phyloP scores from a whole-genome alignment of 2,329 filamentous ascomycete species.

The Aaosphaeria pasadenensis region DNA sequence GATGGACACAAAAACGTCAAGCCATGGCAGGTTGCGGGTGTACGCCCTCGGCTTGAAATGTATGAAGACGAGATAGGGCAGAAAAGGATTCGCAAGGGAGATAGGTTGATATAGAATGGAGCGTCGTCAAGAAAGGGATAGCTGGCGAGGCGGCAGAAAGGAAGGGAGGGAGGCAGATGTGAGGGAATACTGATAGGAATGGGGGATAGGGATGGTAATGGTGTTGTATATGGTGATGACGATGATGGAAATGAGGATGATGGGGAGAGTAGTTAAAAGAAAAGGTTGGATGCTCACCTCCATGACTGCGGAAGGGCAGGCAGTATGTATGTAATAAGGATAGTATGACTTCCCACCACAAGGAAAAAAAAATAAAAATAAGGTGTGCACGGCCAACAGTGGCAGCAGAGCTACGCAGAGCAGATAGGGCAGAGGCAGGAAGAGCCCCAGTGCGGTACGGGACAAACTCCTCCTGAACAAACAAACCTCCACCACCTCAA shows the following conservation, averaged over 20 bases:
- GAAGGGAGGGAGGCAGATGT: too few species aligned
- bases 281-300: constrained; percentile 30
- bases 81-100: too few species aligned
- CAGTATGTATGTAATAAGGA: constrained; percentile 13
- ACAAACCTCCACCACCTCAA: too few species aligned
- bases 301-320: constrained; percentile 15
- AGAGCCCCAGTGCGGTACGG: too few species aligned
- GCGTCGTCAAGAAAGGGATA: neutral
- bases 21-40: constrained; percentile 20
- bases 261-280: constrained; percentile 9
- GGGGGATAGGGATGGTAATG: too few species aligned
- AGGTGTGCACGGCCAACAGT: constrained; percentile 26
- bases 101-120: too few species aligned
- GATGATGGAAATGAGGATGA: constrained; percentile 13
- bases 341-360: constrained; percentile 6
- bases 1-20: constrained; percentile 19
- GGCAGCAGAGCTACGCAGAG: neutral
- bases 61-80: too few species aligned
- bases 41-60: constrained; percentile 2
- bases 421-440: too few species aligned
- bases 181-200: too few species aligned
- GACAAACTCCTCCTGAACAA: too few species aligned
- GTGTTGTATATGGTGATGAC: too few species aligned
- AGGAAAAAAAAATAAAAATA: neutral
- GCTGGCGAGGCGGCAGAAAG: constrained; percentile 9